Base-by-base conservation (phyloP, 257 asterid genomes). In the Linaria vulgaris region DNA sequence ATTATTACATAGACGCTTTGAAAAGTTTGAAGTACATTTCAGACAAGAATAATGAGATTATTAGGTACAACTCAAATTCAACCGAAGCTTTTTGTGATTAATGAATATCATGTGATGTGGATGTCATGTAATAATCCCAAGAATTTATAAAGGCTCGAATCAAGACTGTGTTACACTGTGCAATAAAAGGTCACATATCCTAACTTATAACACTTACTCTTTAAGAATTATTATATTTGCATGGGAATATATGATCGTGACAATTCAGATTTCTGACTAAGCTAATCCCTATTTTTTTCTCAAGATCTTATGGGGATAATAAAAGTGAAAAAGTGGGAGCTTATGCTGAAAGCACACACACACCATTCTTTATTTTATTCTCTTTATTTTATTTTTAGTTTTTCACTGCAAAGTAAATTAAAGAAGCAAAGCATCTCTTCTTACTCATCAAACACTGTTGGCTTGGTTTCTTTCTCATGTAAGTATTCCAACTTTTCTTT, bases 341-440 rank as follows among this genome's bases (percentile, higher is more conserved):
- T 79, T 88, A 37, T 77, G 67, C 83, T 79, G 70, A 73, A 88
- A 85, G 90, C 85, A 79, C 75, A 70, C 41, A 34, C 41, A 7
- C 5, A 4, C 53, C 52, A 25, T 39, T 64, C 51, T 66, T 69
- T 74, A 71, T 58, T 47, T 57, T 39, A 12, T 47, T 63, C 68
- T 64, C 70, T 56, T 66, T n/a, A 9, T 25, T 44, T 41, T 45
- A 48, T 43, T 16, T 39, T 17, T 56, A 49, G 53, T 65, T 45
- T 71, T 78, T 69, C 38, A 64, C 66, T 59, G 72, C 67, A 73
- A 76, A 71, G 79, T 59, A 67, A 76, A 71, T 78, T 59, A 67
- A 73, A 73, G 79, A 91, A 86, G 95, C 91, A 88, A 88, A 79
- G 96, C 83, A 86, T 88, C 85, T 77, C 74, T 46, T 69, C 72